These are phyloP conservation scores for Saccharum officinarum DNA, from an alignment of 176 grass and related monocot species.

Conservation along the genomic window DNA sequence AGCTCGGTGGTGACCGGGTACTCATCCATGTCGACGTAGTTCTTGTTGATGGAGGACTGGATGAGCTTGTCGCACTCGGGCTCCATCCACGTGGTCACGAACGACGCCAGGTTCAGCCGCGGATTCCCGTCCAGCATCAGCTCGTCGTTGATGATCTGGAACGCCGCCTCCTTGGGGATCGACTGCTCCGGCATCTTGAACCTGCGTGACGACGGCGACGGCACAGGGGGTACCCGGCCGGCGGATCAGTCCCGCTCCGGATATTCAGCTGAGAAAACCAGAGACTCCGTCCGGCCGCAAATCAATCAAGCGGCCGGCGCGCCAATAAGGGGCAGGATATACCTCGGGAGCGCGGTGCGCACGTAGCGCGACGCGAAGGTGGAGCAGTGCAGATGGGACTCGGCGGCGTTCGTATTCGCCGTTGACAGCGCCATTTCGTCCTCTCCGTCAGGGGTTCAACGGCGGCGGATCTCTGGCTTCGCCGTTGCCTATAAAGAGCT, in stretches of 20 bases:
- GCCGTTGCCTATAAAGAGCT: neutral
- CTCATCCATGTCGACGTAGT: conserved; percentile 83
- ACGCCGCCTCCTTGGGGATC: conserved; percentile 68
- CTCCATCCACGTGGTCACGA: conserved; percentile 98
- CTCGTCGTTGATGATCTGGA: conserved; percentile 97
- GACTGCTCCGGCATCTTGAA: conserved; percentile 54
- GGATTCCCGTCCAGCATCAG: conserved; percentile 95
- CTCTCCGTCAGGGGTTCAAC: neutral
- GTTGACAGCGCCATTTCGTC: conserved; percentile 48
- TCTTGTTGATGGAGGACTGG: conserved; percentile 64
- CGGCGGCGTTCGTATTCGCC: conserved; percentile 31
- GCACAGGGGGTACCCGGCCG: no score
- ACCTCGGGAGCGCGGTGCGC: conserved; percentile 63
- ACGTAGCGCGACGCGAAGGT: conserved; percentile 92
- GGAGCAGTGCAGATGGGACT: conserved; percentile 64
- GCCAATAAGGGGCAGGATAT: neutral
- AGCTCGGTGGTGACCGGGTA: conserved; percentile 84
- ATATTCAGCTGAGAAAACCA: neutral
- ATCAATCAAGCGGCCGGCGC: no score
- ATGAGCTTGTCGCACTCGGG: conserved; percentile 95
- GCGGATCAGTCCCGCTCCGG: no score
- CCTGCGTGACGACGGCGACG: neutral
- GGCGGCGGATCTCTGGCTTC: neutral
- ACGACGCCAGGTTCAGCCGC: conserved; percentile 83
- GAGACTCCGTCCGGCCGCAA: no score